phyloP scores from a whole-genome alignment of 371 early-diverging fungal genomes.

The Choanephora cucurbitarum region DNA sequence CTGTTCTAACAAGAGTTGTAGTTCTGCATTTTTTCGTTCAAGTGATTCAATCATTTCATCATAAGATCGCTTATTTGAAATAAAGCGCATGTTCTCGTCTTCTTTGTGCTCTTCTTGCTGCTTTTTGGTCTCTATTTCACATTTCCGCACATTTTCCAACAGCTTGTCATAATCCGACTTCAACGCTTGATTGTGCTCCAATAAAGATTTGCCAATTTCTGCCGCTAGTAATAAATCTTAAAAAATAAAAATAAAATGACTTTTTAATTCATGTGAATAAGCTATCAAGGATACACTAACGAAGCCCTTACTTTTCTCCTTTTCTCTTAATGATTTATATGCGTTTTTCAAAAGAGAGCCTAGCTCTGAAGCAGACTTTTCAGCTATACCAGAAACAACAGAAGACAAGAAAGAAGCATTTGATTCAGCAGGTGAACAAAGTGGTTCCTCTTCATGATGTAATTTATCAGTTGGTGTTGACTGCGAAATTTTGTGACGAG shows the following conservation, averaged over 20 bases:
- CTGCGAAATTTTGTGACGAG: conserved; percentile 15
- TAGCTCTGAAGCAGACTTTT: conserved; percentile 44
- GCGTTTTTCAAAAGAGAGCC: conserved; percentile 40
- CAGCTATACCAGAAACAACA: conserved; percentile 44
- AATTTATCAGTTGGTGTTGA: conserved; percentile 21
- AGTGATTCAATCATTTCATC: conserved; percentile 42
- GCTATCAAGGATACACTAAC: conserved; percentile 1
- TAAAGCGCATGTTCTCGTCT: conserved; percentile 25
- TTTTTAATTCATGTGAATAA: conserved; percentile 6
- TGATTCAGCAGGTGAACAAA: conserved; percentile 29
- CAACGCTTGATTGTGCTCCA: conserved; percentile 54
- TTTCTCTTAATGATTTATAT: conserved; percentile 37
- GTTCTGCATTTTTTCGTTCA: conserved; percentile 44
- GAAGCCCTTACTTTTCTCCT: conserved; percentile 35
- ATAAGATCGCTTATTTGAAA: conserved; percentile 33
- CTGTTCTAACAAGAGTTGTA: conserved; percentile 35
- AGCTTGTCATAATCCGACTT: conserved; percentile 54
- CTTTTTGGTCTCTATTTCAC: conserved; percentile 6
- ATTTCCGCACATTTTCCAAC: conserved; percentile 33
- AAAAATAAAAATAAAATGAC: not conserved
- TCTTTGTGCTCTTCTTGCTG: conserved; percentile 13
- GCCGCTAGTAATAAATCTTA: conserved; percentile 58
- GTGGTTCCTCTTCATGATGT: conserved; percentile 22
- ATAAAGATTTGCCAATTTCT: conserved; percentile 58
- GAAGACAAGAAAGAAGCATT: conserved; percentile 34